A percentile compares a stretch with the other conserved stretches of the same genome.
These are phyloP conservation scores for Cudoniella acicularis DNA, from an alignment of 495 filamentous ascomycete genomes.

Conservation along the genomic window DNA sequence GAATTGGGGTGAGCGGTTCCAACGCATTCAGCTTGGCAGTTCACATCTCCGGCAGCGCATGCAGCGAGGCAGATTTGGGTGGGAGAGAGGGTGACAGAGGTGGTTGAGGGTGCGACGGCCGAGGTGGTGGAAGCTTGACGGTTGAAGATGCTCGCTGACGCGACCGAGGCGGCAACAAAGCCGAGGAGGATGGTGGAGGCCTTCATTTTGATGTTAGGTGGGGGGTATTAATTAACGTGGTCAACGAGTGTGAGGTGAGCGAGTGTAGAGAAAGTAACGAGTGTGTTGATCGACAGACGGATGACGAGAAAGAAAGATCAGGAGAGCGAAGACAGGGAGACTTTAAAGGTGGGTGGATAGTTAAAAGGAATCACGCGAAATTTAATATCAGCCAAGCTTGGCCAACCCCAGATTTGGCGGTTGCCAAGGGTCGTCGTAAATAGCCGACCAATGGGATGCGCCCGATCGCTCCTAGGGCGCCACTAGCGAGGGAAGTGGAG, in stretches of 20 bases:
- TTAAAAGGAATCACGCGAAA: neutral
- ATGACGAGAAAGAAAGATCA: neutral
- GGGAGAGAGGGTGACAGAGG: neutral
- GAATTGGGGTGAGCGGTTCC: neutral
- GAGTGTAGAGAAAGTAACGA: neutral
- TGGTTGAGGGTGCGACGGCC: neutral
- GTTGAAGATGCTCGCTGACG: neutral
- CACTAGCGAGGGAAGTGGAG: too few species aligned
- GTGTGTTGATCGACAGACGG: neutral
- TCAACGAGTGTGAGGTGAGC: neutral
- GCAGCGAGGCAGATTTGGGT: neutral
- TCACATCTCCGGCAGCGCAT: slow-evolving; percentile 2
- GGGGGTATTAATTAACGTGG: neutral
- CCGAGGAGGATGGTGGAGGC: neutral
- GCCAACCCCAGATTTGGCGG: neutral
- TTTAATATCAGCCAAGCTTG: neutral
- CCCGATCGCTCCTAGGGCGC: too few species aligned
- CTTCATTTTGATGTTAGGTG: neutral
- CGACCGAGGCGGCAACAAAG: neutral
- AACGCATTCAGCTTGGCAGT: slow-evolving; percentile 4
- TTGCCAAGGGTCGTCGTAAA: too few species aligned
- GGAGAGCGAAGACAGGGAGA: neutral
- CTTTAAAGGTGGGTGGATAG: neutral
- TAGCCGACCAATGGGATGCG: too few species aligned
- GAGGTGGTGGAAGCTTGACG: neutral